Evolutionary conservation across 345 rosid species (phyloP).

Genomic region (Brassica incana): DNA sequence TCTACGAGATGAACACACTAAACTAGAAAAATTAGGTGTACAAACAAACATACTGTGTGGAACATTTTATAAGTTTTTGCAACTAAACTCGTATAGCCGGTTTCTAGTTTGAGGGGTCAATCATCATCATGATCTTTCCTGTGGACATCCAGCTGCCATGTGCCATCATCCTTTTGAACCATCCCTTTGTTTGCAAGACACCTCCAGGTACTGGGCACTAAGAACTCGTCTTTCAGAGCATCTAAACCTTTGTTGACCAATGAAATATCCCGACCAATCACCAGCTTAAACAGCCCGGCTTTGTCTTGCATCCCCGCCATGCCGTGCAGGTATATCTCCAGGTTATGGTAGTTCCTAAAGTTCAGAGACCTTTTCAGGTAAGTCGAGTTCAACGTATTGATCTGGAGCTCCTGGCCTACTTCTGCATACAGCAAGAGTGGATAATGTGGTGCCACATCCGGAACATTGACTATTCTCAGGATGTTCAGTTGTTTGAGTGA

Average conservation of each 20-base stretch:
- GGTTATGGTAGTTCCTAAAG: slow-evolving; percentile 40
- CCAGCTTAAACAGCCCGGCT: slow-evolving; percentile 33
- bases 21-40: too few relatives aligned
- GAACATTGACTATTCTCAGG: slow-evolving; percentile 38
- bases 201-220: slow-evolving; percentile 58
- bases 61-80: not conserved
- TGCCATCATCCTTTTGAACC: slow-evolving; percentile 54
- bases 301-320: slow-evolving; percentile 36
- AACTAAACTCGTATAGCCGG: slow-evolving; percentile 17
- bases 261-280: slow-evolving; percentile 34
- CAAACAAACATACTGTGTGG: slow-evolving; percentile 1
- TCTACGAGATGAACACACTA: too few relatives aligned
- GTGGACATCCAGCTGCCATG: slow-evolving; percentile 53
- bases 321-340: slow-evolving; percentile 44
- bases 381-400: slow-evolving; percentile 38
- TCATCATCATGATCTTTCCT: slow-evolving; percentile 17
- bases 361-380: slow-evolving; percentile 39
- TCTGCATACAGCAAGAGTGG: slow-evolving; percentile 33
- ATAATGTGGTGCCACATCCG: slow-evolving; percentile 39
- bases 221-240: slow-evolving; percentile 44
- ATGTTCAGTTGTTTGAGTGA: slow-evolving; percentile 26
- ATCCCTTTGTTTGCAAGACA: slow-evolving; percentile 49
- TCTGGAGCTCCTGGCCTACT: slow-evolving; percentile 28
- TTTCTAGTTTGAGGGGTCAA: slow-evolving; percentile 13
- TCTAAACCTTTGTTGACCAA: slow-evolving; percentile 40